phyloP scores from a whole-genome alignment of 768 basidiomycete genomes.

The Collybiopsis confluens region DNA sequence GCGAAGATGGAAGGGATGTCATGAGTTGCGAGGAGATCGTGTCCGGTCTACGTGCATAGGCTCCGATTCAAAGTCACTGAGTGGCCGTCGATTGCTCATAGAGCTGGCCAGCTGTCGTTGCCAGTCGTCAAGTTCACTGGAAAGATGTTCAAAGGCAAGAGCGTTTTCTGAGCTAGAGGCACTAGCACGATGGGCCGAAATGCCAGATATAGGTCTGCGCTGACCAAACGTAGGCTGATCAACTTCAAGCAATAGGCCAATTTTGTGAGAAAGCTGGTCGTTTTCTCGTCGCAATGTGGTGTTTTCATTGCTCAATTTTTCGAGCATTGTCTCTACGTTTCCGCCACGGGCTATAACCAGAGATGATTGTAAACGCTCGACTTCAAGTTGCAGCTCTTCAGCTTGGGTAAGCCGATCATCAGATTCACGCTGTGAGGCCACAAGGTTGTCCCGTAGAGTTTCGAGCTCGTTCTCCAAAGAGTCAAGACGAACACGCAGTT shows the following conservation, averaged over 20 bases:
- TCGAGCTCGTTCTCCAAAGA: slow-evolving; percentile 73
- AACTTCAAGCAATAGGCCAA: slow-evolving; percentile 82
- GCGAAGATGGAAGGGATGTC: slow-evolving; percentile 30
- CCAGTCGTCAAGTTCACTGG: slow-evolving; percentile 83
- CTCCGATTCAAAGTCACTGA: slow-evolving; percentile 69
- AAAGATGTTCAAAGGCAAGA: slow-evolving; percentile 70
- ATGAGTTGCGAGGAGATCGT: slow-evolving; percentile 50
- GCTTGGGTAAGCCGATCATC: slow-evolving; percentile 73
- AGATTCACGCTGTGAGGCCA: slow-evolving; percentile 71
- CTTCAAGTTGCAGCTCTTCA: slow-evolving; percentile 77
- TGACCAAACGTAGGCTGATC: slow-evolving; percentile 72
- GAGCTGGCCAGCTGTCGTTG: slow-evolving; percentile 79
- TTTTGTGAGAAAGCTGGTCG: slow-evolving; percentile 87
- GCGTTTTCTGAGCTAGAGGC: slow-evolving; percentile 82
- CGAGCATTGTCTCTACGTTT: slow-evolving; percentile 70
- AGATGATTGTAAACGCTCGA: slow-evolving; percentile 71
- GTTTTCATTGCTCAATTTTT: slow-evolving; percentile 83
- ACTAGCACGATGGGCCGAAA: slow-evolving; percentile 57
- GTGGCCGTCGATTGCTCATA: slow-evolving; percentile 66
- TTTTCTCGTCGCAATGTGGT: slow-evolving; percentile 77
- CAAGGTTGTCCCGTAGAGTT: slow-evolving; percentile 61
- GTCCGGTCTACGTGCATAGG: slow-evolving; percentile 52
- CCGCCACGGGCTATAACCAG: slow-evolving; percentile 72
- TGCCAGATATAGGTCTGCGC: slow-evolving; percentile 57
- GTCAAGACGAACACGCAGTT: slow-evolving; percentile 69